Evolutionary conservation across 2,329 filamentous ascomycete species (phyloP).

Genomic region (Pyrenochaeta sp.): DNA sequence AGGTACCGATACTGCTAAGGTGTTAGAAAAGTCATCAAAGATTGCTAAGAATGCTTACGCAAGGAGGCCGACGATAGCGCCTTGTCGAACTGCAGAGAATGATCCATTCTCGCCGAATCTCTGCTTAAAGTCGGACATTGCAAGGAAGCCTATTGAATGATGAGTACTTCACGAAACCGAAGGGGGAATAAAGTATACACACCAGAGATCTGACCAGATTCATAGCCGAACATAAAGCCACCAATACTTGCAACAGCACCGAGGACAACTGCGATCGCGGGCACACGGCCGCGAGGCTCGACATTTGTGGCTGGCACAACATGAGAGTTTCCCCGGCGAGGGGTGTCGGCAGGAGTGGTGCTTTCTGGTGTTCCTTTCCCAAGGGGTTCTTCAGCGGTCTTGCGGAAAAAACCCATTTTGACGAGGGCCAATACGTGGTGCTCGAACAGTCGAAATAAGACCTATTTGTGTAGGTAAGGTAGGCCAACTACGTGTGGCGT

Average conservation of each 20-base stretch:
- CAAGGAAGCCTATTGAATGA: conserved; percentile 35
- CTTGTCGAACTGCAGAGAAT: conserved; percentile 44
- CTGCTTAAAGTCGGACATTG: conserved; percentile 44
- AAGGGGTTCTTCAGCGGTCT: conserved; percentile 21
- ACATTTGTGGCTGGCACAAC: conserved; percentile 11
- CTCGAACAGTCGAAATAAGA: background rate
- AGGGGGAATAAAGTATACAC: background rate
- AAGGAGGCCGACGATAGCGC: conserved; percentile 48
- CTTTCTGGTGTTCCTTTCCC: conserved; percentile 38
- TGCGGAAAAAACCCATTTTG: conserved; percentile 36
- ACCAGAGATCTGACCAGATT: conserved; percentile 37
- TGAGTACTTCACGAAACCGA: background rate
- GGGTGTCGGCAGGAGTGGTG: conserved; percentile 33
- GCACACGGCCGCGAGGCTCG: conserved; percentile 33
- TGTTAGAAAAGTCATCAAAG: conserved; percentile 9
- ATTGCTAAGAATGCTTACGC: conserved; percentile 27
- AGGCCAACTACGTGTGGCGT: conserved; percentile 5
- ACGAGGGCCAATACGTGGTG: conserved; percentile 9
- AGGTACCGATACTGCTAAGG: conserved; percentile 66
- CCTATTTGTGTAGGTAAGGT: conserved; percentile 6
- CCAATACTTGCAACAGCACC: conserved; percentile 45
- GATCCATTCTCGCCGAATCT: conserved; percentile 44
- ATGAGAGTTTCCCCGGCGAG: conserved; percentile 32
- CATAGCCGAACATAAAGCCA: conserved; percentile 48
- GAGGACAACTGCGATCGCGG: conserved; percentile 38